Conservation (phyloP, 179 eudicot species). For the Drosera spatulata region DNA sequence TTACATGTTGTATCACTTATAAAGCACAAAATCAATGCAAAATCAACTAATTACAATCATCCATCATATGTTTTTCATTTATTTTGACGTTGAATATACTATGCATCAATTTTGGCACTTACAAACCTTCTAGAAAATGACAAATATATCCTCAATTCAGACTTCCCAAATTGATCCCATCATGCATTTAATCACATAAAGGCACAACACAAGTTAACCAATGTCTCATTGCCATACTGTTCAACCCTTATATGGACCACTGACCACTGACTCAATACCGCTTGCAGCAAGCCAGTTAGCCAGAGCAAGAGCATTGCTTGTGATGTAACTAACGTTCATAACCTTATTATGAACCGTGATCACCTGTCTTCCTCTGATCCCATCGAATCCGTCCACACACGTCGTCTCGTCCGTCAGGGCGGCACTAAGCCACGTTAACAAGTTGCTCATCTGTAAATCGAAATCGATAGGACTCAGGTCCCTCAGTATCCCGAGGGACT, state of each 20-base stretch:
- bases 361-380: conserved; percentile 12
- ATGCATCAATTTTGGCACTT: no score
- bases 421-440: conserved; percentile 65
- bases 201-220: no score
- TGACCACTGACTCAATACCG: conserved; percentile 9
- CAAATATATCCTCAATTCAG: no score
- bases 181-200: no score
- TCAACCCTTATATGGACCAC: not conserved
- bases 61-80: no score
- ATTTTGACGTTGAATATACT: no score
- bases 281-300: conserved; percentile 45
- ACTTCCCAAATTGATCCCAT: no score
- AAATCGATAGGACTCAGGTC: conserved; percentile 25
- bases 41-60: no score
- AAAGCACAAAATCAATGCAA: no score
- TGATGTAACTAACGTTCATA: conserved; percentile 24
- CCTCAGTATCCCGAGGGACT: conserved; percentile 35
- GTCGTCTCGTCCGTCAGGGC: conserved; percentile 64
- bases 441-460: conserved; percentile 30
- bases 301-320: conserved; percentile 85
- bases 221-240: no score
- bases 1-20: no score
- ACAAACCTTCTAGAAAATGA: no score
- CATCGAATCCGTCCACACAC: conserved; percentile 60
- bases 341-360: conserved; percentile 22